These are phyloP conservation scores for Erodium moschatum DNA, from an alignment of 441 rosid genomes.

Conservation along the genomic window DNA sequence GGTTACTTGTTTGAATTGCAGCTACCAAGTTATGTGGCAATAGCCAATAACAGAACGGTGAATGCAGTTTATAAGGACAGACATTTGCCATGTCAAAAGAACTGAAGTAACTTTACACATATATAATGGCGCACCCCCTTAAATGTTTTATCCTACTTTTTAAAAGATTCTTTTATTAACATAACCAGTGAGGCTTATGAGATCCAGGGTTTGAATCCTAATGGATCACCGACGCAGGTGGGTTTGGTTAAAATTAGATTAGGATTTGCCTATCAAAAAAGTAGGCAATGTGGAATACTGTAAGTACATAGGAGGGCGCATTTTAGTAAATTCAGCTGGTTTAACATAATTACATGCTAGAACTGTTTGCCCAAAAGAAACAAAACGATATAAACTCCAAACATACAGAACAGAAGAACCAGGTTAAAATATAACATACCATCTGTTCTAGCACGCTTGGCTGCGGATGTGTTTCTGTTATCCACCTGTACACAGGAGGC, in stretches of 20 bases:
- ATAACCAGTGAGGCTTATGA: too few relatives aligned
- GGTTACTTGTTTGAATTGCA: neutral
- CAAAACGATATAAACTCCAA: neutral
- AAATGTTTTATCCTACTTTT: neutral
- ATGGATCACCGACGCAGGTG: too few relatives aligned
- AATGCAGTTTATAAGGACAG: neutral
- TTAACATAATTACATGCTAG: neutral
- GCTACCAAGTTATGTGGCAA: neutral
- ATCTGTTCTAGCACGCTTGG: slow-evolving; percentile 95
- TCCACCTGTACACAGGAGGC: slow-evolving; percentile 49
- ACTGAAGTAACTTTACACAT: neutral
- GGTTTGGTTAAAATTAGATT: too few relatives aligned
- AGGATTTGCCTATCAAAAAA: too few relatives aligned
- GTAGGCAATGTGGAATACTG: neutral
- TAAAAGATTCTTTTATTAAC: neutral
- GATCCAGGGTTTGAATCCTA: too few relatives aligned
- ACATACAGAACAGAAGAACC: neutral
- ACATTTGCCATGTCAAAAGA: neutral
- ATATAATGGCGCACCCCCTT: neutral
- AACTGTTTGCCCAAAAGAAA: neutral
- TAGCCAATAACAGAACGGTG: neutral
- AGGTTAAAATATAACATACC: slow-evolving; percentile 35
- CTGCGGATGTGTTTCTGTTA: slow-evolving; percentile 84
- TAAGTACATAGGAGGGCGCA: neutral
- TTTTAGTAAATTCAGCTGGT: neutral